Evolutionary conservation across 2,329 filamentous ascomycete genomes (phyloP).

Genomic region (Alternaria novae-zelandiae): DNA sequence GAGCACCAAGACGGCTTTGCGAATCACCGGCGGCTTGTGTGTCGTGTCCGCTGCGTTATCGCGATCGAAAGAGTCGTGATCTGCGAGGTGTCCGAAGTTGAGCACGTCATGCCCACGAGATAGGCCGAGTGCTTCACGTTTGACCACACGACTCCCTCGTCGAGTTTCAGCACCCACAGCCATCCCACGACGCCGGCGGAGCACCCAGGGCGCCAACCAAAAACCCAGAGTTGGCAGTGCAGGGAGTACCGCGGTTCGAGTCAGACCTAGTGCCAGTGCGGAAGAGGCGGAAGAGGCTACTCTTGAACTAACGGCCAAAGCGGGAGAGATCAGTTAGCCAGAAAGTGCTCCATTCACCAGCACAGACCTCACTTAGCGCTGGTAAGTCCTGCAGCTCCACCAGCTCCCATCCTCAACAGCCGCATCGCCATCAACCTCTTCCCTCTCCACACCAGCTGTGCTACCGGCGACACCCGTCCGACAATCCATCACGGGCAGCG

Average conservation of each 20-base stretch:
- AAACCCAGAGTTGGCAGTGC: neutral
- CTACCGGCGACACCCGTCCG: slow-evolving; percentile 17
- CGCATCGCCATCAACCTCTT: slow-evolving; percentile 10
- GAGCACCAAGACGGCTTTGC: slow-evolving; percentile 15
- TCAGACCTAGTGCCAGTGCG: slow-evolving; percentile 11
- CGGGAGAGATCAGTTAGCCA: slow-evolving; percentile 17
- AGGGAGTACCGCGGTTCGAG: slow-evolving; percentile 3
- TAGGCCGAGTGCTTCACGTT: slow-evolving; percentile 1
- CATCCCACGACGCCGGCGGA: neutral
- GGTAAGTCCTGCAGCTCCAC: slow-evolving; percentile 19
- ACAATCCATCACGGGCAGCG: slow-evolving; percentile 16
- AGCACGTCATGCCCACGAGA: slow-evolving; percentile 10
- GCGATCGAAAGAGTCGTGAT: slow-evolving; percentile 2
- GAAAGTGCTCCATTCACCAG: slow-evolving; percentile 10
- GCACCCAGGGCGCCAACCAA: neutral
- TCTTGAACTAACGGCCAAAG: slow-evolving; percentile 22
- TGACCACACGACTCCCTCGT: neutral
- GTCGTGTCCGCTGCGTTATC: neutral
- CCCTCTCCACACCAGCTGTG: slow-evolving; percentile 8
- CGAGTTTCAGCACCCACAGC: neutral
- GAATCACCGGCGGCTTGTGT: neutral
- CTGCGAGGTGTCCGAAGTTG: neutral
- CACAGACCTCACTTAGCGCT: slow-evolving; percentile 11
- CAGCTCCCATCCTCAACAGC: slow-evolving; percentile 34
- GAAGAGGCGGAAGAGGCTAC: slow-evolving; percentile 18